Evolutionary conservation across 495 filamentous ascomycete species (phyloP).

Genomic region (Jackrogersella minutella): DNA sequence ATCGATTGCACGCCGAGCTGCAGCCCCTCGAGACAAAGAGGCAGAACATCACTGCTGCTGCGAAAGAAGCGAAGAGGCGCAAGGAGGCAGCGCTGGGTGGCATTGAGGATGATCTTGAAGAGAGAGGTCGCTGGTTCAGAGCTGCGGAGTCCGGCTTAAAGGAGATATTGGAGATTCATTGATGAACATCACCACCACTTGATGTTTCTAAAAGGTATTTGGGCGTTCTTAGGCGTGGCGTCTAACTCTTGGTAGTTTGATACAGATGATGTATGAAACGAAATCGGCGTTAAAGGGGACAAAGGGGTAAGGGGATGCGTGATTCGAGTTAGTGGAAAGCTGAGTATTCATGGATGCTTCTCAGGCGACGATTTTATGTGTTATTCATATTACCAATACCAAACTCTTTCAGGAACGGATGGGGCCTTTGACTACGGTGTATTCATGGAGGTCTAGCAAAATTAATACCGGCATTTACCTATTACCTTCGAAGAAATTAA

Average conservation of each 20-base stretch:
- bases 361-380: no score
- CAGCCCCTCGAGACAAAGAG: constrained; percentile 74
- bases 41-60: constrained; percentile 70
- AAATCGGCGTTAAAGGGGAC: not conserved
- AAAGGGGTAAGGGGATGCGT: no score
- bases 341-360: no score
- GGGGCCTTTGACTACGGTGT: no score
- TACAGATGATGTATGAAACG: not conserved
- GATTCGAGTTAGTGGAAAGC: no score
- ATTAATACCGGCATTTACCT: no score
- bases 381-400: no score
- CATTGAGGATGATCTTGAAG: constrained; percentile 80
- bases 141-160: constrained; percentile 73
- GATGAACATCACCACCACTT: constrained; percentile 3
- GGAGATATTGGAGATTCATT: constrained; percentile 63
- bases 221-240: not conserved
- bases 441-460: no score
- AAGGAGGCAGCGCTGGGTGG: constrained; percentile 72
- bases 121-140: constrained; percentile 82
- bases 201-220: constrained; percentile 25
- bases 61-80: constrained; percentile 80
- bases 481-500: no score
- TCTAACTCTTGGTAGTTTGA: not conserved
- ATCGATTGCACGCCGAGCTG: constrained; percentile 75
- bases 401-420: no score